Evolutionary conservation across 1,139 yeast genomes (phyloP), one percentile per base, ranked within the genome.

Genomic region (Pichia sp.): DNA sequence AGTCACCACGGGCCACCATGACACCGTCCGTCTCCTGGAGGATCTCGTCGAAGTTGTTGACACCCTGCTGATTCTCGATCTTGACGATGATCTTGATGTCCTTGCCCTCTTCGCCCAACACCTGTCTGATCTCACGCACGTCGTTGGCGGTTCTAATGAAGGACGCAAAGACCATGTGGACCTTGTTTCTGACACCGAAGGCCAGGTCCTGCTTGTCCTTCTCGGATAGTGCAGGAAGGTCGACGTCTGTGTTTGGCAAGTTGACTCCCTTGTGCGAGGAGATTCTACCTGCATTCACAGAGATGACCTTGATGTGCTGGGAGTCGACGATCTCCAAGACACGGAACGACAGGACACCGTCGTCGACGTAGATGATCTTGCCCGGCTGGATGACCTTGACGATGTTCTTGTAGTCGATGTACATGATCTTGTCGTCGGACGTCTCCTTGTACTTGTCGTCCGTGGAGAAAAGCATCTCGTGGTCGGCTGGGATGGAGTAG

Each of bases 1-100:
- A 83, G 74, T 95, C 99, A 81, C 99, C 99, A 78, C 99, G 86
- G 69, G 99, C 99, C 72, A 93, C 98, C 99, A 93, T 93, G 71
- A 93, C 97, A 81, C 98, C 99, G 73, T 95, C 99, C 61, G 99
- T 93, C 75, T 85, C 96, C 68, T 74, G 75, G 73, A 93, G 85
- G 71, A 93, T 93, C 62, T 90, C 97, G 75, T 93, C 99, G 73
- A 93, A 93, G 85, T 93, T 93, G 86, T 93, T 90, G 70, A 93
- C 98, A 81, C 99, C 99, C 79, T 93, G 99, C 79, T 92, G 97
- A 81, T 90, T 92, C 81, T 93, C 99, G 73, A 93, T 92, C 84
- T 93, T 93, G 72, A 92, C 87, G 67, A 93, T 90, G 75, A 93
- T 90, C 81, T 93, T 95, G 74, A 93, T 89, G 70, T 89, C 88